Evolutionary conservation across 2,329 filamentous ascomycete species (phyloP).

Genomic region (Colletotrichum zoysiae): DNA sequence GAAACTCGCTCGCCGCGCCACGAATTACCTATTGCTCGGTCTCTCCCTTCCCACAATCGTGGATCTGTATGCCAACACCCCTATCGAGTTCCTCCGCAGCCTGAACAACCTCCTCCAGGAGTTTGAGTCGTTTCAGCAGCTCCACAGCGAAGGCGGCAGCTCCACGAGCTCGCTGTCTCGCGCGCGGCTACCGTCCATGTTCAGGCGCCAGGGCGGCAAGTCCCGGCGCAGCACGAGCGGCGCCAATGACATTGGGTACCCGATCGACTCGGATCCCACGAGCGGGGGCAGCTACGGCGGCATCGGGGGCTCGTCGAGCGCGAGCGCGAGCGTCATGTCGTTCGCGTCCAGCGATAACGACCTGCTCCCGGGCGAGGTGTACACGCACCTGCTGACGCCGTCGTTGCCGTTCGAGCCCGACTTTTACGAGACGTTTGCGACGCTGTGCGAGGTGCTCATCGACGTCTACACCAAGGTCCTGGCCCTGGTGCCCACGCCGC

Average conservation of each 20-base stretch:
- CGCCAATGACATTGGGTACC: slow-evolving; percentile 54
- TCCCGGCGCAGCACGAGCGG: slow-evolving; percentile 66
- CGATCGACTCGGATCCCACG: slow-evolving; percentile 46
- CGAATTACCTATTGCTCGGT: slow-evolving; percentile 92
- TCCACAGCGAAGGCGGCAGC: slow-evolving; percentile 82
- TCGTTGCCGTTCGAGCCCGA: slow-evolving; percentile 95
- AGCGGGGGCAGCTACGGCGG: slow-evolving; percentile 46
- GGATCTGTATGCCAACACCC: slow-evolving; percentile 84
- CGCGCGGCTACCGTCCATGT: slow-evolving; percentile 86
- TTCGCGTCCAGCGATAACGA: slow-evolving; percentile 73
- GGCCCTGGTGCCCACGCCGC: slow-evolving; percentile 79
- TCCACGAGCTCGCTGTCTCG: slow-evolving; percentile 78
- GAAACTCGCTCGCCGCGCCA: slow-evolving; percentile 89
- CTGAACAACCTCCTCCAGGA: slow-evolving; percentile 88
- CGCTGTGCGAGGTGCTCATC: slow-evolving; percentile 93
- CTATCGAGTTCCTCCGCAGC: slow-evolving; percentile 87
- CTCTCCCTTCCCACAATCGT: slow-evolving; percentile 90
- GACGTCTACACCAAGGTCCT: slow-evolving; percentile 89
- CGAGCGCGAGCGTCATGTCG: slow-evolving; percentile 62
- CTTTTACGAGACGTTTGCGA: slow-evolving; percentile 96
- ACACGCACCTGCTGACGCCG: slow-evolving; percentile 89
- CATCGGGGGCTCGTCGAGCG: slow-evolving; percentile 48
- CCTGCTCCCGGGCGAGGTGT: slow-evolving; percentile 85
- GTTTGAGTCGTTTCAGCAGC: slow-evolving; percentile 92
- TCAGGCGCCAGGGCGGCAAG: slow-evolving; percentile 75